These are phyloP conservation scores for Pyrenula massariospora DNA, from an alignment of 495 filamentous ascomycete species.

Conservation along the genomic window DNA sequence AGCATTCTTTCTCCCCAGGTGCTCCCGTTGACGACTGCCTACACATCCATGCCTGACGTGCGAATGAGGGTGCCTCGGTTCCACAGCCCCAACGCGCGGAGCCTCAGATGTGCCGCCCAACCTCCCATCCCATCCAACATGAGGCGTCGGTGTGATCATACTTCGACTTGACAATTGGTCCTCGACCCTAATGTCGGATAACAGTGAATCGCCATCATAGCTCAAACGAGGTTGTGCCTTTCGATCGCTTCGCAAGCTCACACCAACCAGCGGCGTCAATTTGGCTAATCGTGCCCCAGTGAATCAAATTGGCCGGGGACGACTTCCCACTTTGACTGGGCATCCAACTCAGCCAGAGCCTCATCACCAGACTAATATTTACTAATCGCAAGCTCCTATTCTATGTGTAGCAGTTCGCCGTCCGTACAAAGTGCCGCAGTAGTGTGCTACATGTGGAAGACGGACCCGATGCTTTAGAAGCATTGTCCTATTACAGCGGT, in stretches of 20 bases:
- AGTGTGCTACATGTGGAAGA: too few relatives aligned
- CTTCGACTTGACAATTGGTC: too few relatives aligned
- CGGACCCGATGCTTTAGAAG: neutral
- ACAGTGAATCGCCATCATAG: too few relatives aligned
- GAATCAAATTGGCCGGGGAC: neutral
- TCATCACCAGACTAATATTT: neutral
- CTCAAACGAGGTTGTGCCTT: too few relatives aligned
- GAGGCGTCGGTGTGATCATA: too few relatives aligned
- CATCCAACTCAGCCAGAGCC: neutral
- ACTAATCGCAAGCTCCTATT: neutral
- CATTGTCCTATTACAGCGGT: neutral
- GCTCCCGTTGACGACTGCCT: neutral
- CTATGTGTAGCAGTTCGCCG: too few relatives aligned
- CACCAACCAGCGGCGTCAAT: too few relatives aligned
- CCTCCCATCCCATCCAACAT: too few relatives aligned
- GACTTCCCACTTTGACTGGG: neutral
- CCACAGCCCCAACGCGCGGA: neutral
- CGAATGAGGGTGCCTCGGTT: neutral
- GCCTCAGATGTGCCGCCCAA: neutral
- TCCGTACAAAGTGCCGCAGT: too few relatives aligned
- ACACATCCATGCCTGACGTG: neutral
- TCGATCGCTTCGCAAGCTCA: too few relatives aligned
- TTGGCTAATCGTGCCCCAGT: too few relatives aligned
- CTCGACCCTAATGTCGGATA: too few relatives aligned
- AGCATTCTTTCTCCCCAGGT: neutral